Percentiles rank a stretch among this genome's conserved stretches.
Conservation (phyloP, 495 filamentous ascomycete genomes). For the Tuber calosporum region DNA sequence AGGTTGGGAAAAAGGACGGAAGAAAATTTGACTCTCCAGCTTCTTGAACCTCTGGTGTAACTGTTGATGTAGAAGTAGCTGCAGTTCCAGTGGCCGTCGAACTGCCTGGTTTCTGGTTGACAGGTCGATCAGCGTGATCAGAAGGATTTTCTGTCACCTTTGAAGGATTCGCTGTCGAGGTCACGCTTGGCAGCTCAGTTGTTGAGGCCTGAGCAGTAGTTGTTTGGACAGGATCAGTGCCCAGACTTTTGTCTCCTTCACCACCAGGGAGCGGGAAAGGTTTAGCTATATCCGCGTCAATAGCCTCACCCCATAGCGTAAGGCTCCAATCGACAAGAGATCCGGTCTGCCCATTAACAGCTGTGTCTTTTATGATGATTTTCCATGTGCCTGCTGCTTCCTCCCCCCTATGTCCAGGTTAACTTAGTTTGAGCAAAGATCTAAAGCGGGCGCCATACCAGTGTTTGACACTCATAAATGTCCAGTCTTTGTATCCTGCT, state of each 20-base stretch:
- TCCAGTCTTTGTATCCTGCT: conserved; percentile 89
- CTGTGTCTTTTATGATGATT: conserved; percentile 78
- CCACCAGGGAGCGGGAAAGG: conserved; percentile 76
- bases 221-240: conserved; percentile 39
- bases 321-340: conserved; percentile 87
- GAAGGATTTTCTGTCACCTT: conserved; percentile 49
- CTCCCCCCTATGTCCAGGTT: conserved; percentile 63
- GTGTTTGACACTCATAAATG: conserved; percentile 95
- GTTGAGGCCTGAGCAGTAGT: conserved; percentile 46
- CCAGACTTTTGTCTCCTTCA: conserved; percentile 40
- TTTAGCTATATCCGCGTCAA: conserved; percentile 62
- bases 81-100: not conserved
- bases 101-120: conserved; percentile 45
- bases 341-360: conserved; percentile 66
- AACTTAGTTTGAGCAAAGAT: conserved; percentile 13
- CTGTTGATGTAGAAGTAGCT: not conserved
- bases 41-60: not conserved
- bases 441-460: conserved; percentile 55
- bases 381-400: conserved; percentile 81
- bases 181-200: conserved; percentile 35
- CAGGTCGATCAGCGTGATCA: conserved; percentile 71
- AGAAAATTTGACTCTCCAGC: conserved; percentile 54
- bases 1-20: conserved; percentile 88
- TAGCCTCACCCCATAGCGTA: conserved; percentile 83
- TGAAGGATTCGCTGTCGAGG: conserved; percentile 6